phyloP scores from a whole-genome alignment of 768 basidiomycete species.

The Boletus rex-veris region DNA sequence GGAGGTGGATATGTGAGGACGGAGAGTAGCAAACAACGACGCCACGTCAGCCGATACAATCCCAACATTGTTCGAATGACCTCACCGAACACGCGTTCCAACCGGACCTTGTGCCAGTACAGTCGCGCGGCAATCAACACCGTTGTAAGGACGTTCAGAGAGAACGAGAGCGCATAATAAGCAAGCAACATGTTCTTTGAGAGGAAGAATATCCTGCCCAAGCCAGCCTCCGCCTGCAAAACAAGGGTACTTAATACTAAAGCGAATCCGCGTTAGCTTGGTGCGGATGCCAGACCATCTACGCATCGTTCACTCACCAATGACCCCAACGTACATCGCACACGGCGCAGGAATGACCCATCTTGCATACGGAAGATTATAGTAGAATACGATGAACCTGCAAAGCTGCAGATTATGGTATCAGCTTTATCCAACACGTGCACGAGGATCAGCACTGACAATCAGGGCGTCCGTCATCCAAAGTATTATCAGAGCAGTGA shows the following conservation, averaged over 20 bases:
- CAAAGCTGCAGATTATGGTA: slow-evolving; percentile 9
- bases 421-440: not conserved
- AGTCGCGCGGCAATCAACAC: slow-evolving; percentile 21
- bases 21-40: not conserved
- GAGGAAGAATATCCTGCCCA: slow-evolving; percentile 19
- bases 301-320: slow-evolving; percentile 14
- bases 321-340: slow-evolving; percentile 22
- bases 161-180: slow-evolving; percentile 24
- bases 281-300: not conserved
- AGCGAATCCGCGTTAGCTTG: not conserved
- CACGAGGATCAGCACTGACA: slow-evolving; percentile 11
- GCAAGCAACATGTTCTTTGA: slow-evolving; percentile 20
- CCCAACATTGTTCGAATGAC: not conserved
- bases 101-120: slow-evolving; percentile 23
- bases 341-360: slow-evolving; percentile 27
- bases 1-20: not conserved
- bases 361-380: slow-evolving; percentile 15
- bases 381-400: slow-evolving; percentile 25
- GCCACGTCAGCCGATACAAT: not conserved
- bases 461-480: slow-evolving; percentile 32
- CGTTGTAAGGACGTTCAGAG: slow-evolving; percentile 23
- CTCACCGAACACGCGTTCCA: slow-evolving; percentile 28
- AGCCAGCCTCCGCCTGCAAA: slow-evolving; percentile 15
- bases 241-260: slow-evolving; percentile 21
- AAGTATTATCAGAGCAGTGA: slow-evolving; percentile 24